Percentiles rank a stretch among this genome's conserved stretches.
phyloP scores from a whole-genome alignment of 306 rosid species.

The Alnus glutinosa region DNA sequence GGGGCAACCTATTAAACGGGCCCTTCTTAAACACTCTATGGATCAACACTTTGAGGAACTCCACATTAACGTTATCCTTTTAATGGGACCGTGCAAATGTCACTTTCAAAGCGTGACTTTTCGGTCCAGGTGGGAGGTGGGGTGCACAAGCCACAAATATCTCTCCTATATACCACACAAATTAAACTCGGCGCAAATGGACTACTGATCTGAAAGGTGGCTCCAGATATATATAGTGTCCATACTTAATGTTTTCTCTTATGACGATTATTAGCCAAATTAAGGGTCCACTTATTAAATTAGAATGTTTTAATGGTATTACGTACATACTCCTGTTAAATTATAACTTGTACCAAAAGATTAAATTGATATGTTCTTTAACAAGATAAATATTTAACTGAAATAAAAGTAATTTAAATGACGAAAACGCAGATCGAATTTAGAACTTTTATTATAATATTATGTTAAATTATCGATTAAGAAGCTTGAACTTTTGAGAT shows the following conservation, averaged over 20 bases:
- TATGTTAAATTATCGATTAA: no score
- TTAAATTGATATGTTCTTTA: no score
- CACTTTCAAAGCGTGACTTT: constrained; percentile 20
- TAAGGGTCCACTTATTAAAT: neutral
- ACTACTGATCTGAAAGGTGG: neutral
- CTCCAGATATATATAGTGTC: neutral
- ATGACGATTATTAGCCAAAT: neutral
- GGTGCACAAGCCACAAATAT: constrained; percentile 18
- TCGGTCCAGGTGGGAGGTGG: constrained; percentile 11
- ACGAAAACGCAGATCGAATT: no score
- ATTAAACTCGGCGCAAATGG: neutral
- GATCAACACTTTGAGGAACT: constrained; percentile 12
- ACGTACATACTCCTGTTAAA: no score
- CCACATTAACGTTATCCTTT: neutral
- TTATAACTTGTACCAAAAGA: no score
- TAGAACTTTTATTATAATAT: no score
- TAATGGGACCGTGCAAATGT: constrained; percentile 1
- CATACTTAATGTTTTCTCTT: neutral
- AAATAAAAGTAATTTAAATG: no score
- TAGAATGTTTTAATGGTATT: neutral
- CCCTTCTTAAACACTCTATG: neutral
- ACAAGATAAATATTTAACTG: no score
- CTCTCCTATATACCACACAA: constrained; percentile 3
- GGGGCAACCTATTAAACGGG: no score
- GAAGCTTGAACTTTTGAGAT: no score